Base-by-base conservation (phyloP, 345 rosid genomes). In the Populus simonii region DNA sequence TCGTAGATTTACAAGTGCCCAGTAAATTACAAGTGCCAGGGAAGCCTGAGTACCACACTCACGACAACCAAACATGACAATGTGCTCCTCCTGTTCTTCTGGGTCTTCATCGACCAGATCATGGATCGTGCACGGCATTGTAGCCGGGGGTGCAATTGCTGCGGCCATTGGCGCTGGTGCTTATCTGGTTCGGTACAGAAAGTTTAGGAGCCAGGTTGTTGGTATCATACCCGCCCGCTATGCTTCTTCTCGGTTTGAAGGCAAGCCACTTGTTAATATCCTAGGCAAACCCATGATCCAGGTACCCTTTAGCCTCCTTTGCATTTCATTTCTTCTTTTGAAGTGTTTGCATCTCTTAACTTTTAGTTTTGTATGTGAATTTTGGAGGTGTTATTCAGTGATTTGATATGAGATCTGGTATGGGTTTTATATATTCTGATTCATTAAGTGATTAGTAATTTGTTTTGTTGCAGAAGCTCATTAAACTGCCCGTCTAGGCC, bases 241-340 rank as follows among this genome's bases (percentile, higher is more conserved):
- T 77, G 97, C 96, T 67, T 96, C 99, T 49, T 88, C 98, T 80
- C 91, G 98, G 25, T 92, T 96, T 80, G 83, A 89, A 77, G 98
- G 99, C 70, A 96, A 96, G 81, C 99, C 98, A 57, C 90, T 96
- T 53, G 95, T 90, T 68, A 71, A 82, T 65, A 93, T 96, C 85
- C 89, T 93, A 31, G 98, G 98, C 68, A 96, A 93, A 84, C 97
- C 99, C 85, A 96, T 96, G 99, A 96, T 96, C 82, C 98, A 96
- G 97, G 98, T 93, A 74, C 74, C 78, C 73, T 55, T 41, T 68
- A 72, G 51, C 51, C 27, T 59, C 13, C 27, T 3, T 75, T 39
- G 63, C 49, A 38, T 62, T 55, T 11, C 12, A 36, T 65, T 65
- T 5, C 8, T 9, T 55, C 41, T 74, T n/a, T 8, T 5, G 0